Base-by-base conservation (phyloP, 2,329 filamentous ascomycete species). In the Fusarium robinianum region DNA sequence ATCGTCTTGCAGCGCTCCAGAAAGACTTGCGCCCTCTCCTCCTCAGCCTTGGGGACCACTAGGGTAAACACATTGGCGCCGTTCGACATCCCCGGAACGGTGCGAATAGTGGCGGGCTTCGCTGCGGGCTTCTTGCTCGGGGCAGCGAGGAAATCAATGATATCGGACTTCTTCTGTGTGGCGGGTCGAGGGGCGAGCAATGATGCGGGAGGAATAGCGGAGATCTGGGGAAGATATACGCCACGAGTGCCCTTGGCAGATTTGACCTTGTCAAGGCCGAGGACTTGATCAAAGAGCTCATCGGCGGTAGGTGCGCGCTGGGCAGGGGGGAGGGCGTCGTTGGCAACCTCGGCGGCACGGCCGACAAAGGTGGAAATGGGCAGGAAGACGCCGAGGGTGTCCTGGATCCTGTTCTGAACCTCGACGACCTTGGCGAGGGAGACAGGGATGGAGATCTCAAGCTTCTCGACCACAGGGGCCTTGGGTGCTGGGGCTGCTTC, bases 211-310 rank as follows among this genome's bases (percentile, higher is more conserved):
- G 66, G 57, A 11, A 89, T 64, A 18, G 78, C 77, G 7, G 75
- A 72, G 57, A 96, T 81, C 62, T 90, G 83, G 2, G 91, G 90
- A 8, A 80, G 66, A 79, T 95, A 78, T 72, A 75, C 53, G 73
- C 90, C 72, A 67, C 81, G 66, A 64, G 80, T 75, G 32, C 71
- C 75, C 45, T 79, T 74, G 56, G 79, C 71, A 7, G 57, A 58
- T 60, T 67, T 66, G 51, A 68, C 36, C 55, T 68, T 65, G 63
- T 79, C 72, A 14, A 90, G 72, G 8, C 91, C 92, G 6, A 99
- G 79, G 10, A 97, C 77, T 60, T 92, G 84, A 65, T 96, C 84
- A 72, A 97, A 97, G 9, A 99, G 81, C 66, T 95, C 90, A 63
- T 90, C 81, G 23, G 86, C 75, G 1, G 87, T 84, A 10, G 86